Base-by-base conservation (phyloP, 192 early-diverging fungal genomes). In the Coemansia sp. region DNA sequence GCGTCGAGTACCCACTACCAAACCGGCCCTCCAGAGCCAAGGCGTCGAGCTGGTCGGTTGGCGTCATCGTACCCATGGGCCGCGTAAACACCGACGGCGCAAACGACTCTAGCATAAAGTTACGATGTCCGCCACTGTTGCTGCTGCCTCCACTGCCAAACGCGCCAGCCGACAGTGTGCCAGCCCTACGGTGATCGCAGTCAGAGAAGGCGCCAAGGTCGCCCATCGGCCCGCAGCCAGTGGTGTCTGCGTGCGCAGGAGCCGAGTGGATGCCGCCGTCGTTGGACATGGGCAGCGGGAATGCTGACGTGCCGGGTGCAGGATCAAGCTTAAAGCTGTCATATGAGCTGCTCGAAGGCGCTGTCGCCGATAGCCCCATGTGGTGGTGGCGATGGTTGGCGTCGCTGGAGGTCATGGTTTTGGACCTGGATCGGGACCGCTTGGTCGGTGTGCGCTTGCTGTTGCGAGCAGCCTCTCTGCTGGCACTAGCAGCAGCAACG, bases 21-120 rank as follows among this genome's bases (percentile, higher is more conserved):
- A 54, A 32, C 8, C 76, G 56, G 56, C 76, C 70, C 50, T 79
- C 76, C 17, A 79, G 67, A 4, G 76, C 76, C 63, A 79, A 26
- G 9, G 76, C 76, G 24, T 79, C 76, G 9, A 79, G 76, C 58
- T 73, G 76, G 56, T 79, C 76, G 4, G 70, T 79, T 5, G 74
- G 68, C 44, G 65, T 71, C 60, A 70, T 65, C 7, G 54, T 40
- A 15, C 69, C 69, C 12, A 71, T 32, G 3, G 65, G 61, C 14
- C 74, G 68, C 48, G 65, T 64, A 26, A 77, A 77, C 69, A 68
- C 65, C 32, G 74, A 71, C 26, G 74, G 74, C 46, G 74, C 65
- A 56, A 77, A 68, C 58, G 63, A 67, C 0, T 71, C 74, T 1
- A 69, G 53, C 59, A 70, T 19, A 58, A 66, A 61, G 56, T 35